Conservation (phyloP, 345 rosid species). For the Lepidium africanum region DNA sequence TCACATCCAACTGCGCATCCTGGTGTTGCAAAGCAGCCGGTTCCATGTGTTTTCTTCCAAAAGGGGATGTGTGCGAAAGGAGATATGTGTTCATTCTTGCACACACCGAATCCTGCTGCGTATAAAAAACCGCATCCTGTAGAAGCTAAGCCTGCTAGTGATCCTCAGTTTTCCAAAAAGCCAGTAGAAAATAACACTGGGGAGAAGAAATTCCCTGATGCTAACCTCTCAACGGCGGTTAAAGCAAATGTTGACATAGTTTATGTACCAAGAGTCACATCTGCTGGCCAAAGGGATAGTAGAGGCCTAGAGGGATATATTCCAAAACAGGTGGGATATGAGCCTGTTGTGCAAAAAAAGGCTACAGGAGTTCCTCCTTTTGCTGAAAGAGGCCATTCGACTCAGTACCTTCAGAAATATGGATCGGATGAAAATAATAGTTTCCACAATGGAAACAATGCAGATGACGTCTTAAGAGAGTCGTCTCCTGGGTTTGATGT, state of each 20-base stretch:
- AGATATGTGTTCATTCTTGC: slow-evolving; percentile 75
- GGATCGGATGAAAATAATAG: slow-evolving; percentile 42
- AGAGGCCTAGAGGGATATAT: slow-evolving; percentile 29
- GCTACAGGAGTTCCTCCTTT: slow-evolving; percentile 21
- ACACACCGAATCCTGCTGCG: slow-evolving; percentile 40
- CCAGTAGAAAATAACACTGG: slow-evolving; percentile 33
- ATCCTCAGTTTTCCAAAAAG: slow-evolving; percentile 32
- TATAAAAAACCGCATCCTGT: slow-evolving; percentile 36
- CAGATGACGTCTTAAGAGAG: slow-evolving; percentile 64
- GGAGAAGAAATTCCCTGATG: slow-evolving; percentile 29
- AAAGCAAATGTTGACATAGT: slow-evolving; percentile 28
- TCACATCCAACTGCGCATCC: slow-evolving; percentile 25
- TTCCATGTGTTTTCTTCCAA: slow-evolving; percentile 74
- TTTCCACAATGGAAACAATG: slow-evolving; percentile 52
- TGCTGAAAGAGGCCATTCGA: slow-evolving; percentile 39
- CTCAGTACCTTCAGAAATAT: slow-evolving; percentile 37
- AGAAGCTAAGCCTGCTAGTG: slow-evolving; percentile 25
- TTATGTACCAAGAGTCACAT: slow-evolving; percentile 25
- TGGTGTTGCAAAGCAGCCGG: slow-evolving; percentile 47
- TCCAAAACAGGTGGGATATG: slow-evolving; percentile 28
- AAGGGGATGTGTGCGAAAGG: slow-evolving; percentile 86
- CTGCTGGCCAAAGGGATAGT: slow-evolving; percentile 28
- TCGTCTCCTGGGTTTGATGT: slow-evolving; percentile 93
- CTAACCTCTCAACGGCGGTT: slow-evolving; percentile 27
- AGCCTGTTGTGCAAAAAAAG: slow-evolving; percentile 39